These are phyloP conservation scores for Solanum gandarillasii DNA, from an alignment of 257 asterid genomes.

Conservation along the genomic window DNA sequence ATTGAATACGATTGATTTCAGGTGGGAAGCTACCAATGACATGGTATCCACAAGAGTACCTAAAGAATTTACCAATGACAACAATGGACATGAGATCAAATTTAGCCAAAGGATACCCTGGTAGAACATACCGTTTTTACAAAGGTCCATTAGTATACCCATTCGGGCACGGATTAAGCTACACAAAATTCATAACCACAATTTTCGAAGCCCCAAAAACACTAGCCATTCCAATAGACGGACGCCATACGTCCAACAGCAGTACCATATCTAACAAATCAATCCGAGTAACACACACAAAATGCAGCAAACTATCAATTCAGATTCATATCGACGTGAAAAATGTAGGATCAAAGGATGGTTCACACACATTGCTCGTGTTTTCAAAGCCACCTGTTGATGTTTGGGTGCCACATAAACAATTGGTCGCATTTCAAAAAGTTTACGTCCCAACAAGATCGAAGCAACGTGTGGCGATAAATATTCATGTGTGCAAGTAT, in stretches of 20 bases:
- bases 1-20: not conserved
- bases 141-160: conserved; percentile 58
- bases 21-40: conserved; percentile 92
- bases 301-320: conserved; percentile 36
- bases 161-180: conserved; percentile 79
- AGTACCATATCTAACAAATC: conserved; percentile 21
- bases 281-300: conserved; percentile 49
- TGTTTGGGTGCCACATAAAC: conserved; percentile 46
- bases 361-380: conserved; percentile 58
- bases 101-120: conserved; percentile 53
- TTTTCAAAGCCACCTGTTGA: conserved; percentile 53
- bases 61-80: conserved; percentile 61
- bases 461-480: conserved; percentile 20
- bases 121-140: conserved; percentile 70
- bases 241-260: conserved; percentile 39
- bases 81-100: conserved; percentile 61
- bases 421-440: conserved; percentile 53
- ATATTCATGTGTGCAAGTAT: conserved; percentile 58
- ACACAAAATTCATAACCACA: conserved; percentile 49
- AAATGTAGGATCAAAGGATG: conserved; percentile 45
- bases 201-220: conserved; percentile 40
- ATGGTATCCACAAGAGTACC: conserved; percentile 80
- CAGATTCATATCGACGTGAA: conserved; percentile 37
- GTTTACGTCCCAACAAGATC: conserved; percentile 32
- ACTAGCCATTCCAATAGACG: conserved; percentile 40